These are phyloP conservation scores for Fomitiporia mediterranea DNA, from an alignment of 1,284 basidiomycete genomes.

Conservation along the genomic window DNA sequence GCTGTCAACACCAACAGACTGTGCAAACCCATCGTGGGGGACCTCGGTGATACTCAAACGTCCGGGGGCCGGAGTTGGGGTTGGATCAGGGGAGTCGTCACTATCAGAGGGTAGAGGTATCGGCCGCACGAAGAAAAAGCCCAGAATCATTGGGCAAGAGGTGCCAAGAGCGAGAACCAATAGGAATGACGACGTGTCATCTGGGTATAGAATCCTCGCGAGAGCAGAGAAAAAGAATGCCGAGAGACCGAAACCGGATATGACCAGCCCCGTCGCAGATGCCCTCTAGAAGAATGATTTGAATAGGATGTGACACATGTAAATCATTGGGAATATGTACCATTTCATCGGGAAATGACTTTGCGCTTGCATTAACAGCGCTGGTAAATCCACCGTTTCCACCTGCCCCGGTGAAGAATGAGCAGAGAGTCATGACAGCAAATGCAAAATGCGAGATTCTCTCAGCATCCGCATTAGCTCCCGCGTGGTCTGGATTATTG, in stretches of 20 bases:
- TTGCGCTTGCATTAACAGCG: slow-evolving; percentile 61
- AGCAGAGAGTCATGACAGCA: slow-evolving; percentile 41
- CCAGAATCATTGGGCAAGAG: slow-evolving; percentile 62
- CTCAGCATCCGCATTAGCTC: neutral
- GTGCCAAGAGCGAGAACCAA: slow-evolving; percentile 69
- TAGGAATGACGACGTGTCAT: slow-evolving; percentile 66
- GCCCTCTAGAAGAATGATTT: slow-evolving; percentile 55
- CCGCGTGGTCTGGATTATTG: slow-evolving; percentile 29
- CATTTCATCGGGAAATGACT: slow-evolving; percentile 51
- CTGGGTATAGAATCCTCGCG: slow-evolving; percentile 61
- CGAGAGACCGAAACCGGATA: slow-evolving; percentile 81
- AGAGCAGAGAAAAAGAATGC: slow-evolving; percentile 76
- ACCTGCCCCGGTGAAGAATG: slow-evolving; percentile 57
- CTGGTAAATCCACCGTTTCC: slow-evolving; percentile 54
- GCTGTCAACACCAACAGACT: slow-evolving; percentile 14
- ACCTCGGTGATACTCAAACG: slow-evolving; percentile 9
- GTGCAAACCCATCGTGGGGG: slow-evolving; percentile 16
- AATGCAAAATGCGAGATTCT: slow-evolving; percentile 27
- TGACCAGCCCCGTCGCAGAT: slow-evolving; percentile 65
- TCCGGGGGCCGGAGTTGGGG: slow-evolving; percentile 19
- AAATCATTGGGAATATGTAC: slow-evolving; percentile 32
- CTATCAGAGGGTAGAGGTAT: slow-evolving; percentile 42
- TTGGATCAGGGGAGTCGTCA: slow-evolving; percentile 22
- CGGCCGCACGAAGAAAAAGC: slow-evolving; percentile 56
- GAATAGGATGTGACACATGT: neutral